phyloP scores from a whole-genome alignment of 2,329 filamentous ascomycete species.

The Sclerotinia borealis region DNA sequence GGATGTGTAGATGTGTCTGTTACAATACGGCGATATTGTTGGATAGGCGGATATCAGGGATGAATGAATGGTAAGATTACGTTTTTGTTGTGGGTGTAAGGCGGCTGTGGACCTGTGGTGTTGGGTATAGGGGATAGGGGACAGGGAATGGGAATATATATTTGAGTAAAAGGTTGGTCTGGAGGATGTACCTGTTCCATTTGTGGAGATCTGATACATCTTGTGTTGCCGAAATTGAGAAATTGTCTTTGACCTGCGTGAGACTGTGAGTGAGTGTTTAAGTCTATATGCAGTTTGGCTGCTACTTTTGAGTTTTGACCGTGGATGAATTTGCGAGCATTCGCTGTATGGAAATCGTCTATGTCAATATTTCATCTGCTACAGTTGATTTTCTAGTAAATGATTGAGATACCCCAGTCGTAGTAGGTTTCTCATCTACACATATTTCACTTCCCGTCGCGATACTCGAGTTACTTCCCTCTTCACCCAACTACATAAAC shows the following conservation, averaged over 20 bases:
- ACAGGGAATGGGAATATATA: not conserved
- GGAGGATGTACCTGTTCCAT: not conserved
- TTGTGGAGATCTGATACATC: not conserved
- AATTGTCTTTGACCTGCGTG: not conserved
- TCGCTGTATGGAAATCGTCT: not conserved
- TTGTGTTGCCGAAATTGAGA: not conserved
- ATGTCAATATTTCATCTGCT: not conserved
- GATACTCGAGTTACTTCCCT: slow-evolving; percentile 14
- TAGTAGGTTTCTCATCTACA: not conserved
- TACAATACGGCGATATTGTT: not conserved
- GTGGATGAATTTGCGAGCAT: not conserved
- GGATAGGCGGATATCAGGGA: not conserved
- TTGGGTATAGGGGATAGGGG: too few relatives aligned
- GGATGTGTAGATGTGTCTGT: not conserved
- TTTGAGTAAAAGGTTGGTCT: not conserved
- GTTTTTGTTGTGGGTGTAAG: not conserved
- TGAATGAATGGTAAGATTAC: not conserved
- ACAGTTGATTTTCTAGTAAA: not conserved
- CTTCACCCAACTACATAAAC: slow-evolving; percentile 53
- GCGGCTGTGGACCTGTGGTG: not conserved
- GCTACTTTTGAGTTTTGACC: not conserved
- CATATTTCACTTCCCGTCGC: slow-evolving; percentile 8
- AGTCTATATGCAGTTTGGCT: not conserved
- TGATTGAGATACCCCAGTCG: not conserved
- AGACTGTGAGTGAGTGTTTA: not conserved